Percentiles rank a stretch among this genome's conserved stretches.
Conservation (phyloP, 169 alveolate genomes). For the Cryptosporidium meleagridis region DNA sequence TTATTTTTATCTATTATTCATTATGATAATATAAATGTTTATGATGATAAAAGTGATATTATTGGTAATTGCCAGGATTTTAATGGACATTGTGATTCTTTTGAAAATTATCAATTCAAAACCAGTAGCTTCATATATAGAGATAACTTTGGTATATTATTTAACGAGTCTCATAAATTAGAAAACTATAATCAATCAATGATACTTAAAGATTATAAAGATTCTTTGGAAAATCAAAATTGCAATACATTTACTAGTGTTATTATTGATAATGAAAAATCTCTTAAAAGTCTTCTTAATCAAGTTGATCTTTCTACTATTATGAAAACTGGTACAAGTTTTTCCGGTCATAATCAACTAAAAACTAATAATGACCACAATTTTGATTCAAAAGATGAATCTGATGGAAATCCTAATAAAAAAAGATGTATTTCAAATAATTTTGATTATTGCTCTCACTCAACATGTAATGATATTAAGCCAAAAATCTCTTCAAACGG, state of each 20-base stretch:
- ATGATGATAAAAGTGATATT: neutral
- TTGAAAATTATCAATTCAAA: neutral
- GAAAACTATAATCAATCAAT: neutral
- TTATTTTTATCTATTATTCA: conserved; percentile 20
- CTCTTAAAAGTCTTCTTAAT: neutral
- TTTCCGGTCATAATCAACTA: neutral
- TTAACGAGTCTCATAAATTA: conserved; percentile 1
- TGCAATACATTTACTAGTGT: neutral
- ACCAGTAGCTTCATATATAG: conserved; percentile 7
- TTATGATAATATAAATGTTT: neutral
- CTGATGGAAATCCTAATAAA: neutral
- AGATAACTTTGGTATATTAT: conserved; percentile 27
- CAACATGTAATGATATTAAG: neutral
- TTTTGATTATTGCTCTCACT: neutral
- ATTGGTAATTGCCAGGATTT: neutral
- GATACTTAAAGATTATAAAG: neutral
- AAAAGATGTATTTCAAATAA: neutral
- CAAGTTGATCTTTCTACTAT: neutral
- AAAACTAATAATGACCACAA: neutral
- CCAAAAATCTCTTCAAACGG: conserved; percentile 8
- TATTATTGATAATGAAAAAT: neutral
- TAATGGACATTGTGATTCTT: neutral
- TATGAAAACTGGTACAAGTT: neutral
- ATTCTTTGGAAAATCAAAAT: neutral
- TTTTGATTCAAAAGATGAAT: neutral